Evolutionary conservation across 1,284 basidiomycete species (phyloP), one percentile per base, ranked within the genome.

Genomic region (Baeospora myosura): DNA sequence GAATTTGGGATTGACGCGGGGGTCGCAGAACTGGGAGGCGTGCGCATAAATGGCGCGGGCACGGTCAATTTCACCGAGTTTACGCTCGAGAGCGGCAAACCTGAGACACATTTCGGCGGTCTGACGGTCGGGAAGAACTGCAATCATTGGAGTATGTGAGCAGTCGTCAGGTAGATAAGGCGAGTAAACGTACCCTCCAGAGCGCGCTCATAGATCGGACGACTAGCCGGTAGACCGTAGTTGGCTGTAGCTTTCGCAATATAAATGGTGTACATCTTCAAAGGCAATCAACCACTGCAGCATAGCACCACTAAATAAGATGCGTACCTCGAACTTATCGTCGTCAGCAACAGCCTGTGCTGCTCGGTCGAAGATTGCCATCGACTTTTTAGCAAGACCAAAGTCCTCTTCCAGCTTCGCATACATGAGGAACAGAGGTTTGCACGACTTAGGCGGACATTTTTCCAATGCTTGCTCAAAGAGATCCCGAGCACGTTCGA

Each of bases 391-490:
- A 5, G 93, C 91, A 18, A 99, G 71, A 4, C 96, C 96, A 53
- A 88, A 75, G 47, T 98, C 93, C 61, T 98, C 96, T 63, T 98
- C 95, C 30, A 97, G 71, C 49, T 89, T 78, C 25, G 90, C 88
- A 59, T 98, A 99, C 84, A 97, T 88, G 43, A 99, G 72, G 72
- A 90, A 97, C 17, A 99, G 66, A 6, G 93, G 79, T 64, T 98
- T 98, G 71, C 89, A 93, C 49, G 87, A 91, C 58, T 97, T 96
- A 3, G 87, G 69, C 1, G 94, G 96, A 55, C 95, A 98, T 58
- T 94, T 92, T 54, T 97, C 93, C 17, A 99, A 68, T 0, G 96
- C 93, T 58, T 99, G 96, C 58, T 98, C 96, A 59, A 98, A 99
- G 28, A 98, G 71, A 62, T 99, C 96, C 42, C 96, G 81, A 10